These are phyloP conservation scores for Anisodus tanguticus DNA, from an alignment of 257 asterid species.

Conservation along the genomic window DNA sequence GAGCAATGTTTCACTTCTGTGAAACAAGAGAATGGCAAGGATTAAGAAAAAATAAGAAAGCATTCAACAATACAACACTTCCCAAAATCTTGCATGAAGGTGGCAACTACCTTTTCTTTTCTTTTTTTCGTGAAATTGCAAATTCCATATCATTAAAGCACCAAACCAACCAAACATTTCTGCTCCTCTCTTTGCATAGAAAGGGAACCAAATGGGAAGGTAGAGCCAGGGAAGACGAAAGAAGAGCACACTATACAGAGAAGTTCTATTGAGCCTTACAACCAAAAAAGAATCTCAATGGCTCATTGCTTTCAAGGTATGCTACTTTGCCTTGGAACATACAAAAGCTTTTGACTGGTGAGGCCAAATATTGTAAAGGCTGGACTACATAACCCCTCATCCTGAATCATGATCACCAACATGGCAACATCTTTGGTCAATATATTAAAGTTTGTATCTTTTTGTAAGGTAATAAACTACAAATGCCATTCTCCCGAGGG, in stretches of 20 bases:
- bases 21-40: constrained; percentile 32
- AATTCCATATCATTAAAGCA: neutral
- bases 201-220: neutral
- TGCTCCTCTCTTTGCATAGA: neutral
- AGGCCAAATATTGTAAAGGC: neutral
- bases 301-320: constrained; percentile 22
- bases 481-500: neutral
- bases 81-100: neutral
- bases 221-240: neutral
- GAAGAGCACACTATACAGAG: neutral
- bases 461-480: neutral
- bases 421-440: neutral
- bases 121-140: neutral
- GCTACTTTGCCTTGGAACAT: neutral
- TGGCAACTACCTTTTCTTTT: neutral
- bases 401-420: constrained; percentile 9
- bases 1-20: constrained; percentile 38
- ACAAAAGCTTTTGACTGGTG: neutral
- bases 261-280: neutral
- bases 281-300: neutral
- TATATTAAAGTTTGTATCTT: neutral
- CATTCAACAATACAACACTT: neutral
- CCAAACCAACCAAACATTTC: neutral
- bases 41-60: neutral
- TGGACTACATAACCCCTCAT: neutral